Base-by-base conservation (phyloP, 768 basidiomycete species). In the Collybia sp. region DNA sequence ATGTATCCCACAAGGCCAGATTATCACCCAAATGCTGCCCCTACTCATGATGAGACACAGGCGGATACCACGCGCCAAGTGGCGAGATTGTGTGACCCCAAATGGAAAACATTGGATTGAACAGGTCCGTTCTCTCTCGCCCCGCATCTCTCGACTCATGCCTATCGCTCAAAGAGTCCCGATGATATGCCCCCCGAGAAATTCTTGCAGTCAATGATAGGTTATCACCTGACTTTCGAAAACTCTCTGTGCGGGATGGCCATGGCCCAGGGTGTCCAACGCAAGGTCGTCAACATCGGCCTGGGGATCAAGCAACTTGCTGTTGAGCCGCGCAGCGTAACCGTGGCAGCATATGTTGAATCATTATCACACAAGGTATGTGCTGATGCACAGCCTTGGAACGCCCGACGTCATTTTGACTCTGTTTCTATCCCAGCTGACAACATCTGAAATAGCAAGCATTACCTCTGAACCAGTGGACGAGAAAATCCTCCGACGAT, bases 41-140 rank as follows among this genome's bases (percentile, higher is more conserved):
- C 68, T 89, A 11, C 80, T 89, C 54, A 88, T 90, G 88, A 89
- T 89, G 88, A 70, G 87, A 12, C 88, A 89, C 61, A 73, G 87
- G 45, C 80, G 88, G 33, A 85, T 89, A 63, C 85, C 88, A 1
- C 72, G 87, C 15, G 65, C 81, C 11, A 82, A 83, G 51, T 90
- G 88, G 88, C 71, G 74, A 48, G 86, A 88, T 51, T 74, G 74
- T 46, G 63, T 70, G 18, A 83, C 77, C 0, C 53, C 69, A 1
- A 76, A 68, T 36, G 86, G 86, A 36, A 89, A 89, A 53, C 85
- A 84, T 51, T 89, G 85, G 84, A 90, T 90, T 46, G 86, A 89
- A 54, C 85, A 85, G 72, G 83, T 83, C 45, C 49, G 58, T 50
- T 20, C 36, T 46, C 15, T 43, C 34, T 12, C 13, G 2, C 11